Evolutionary conservation across 306 rosid species (phyloP).

Genomic region (Cucurbita ficifolia): DNA sequence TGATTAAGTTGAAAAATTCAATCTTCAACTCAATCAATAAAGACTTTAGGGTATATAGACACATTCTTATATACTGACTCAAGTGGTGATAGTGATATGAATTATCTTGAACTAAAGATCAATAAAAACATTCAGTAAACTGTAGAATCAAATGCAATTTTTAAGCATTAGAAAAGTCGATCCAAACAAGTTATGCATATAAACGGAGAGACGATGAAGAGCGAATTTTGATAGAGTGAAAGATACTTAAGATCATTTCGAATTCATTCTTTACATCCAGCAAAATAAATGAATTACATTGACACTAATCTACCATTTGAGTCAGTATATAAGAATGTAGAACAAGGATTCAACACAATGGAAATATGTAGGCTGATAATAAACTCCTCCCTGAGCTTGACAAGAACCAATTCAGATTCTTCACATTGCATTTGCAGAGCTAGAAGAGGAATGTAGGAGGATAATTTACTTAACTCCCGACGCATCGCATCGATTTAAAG

Average conservation of each 20-base stretch:
- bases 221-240: not conserved
- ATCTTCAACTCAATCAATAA: too few species aligned
- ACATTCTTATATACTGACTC: too few species aligned
- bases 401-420: not conserved
- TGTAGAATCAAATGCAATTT: too few species aligned
- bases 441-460: not conserved
- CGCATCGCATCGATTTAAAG: not conserved
- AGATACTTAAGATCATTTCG: not conserved
- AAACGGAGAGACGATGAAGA: too few species aligned
- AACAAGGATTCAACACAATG: not conserved
- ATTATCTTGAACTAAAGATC: too few species aligned
- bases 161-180: too few species aligned
- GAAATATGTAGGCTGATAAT: not conserved
- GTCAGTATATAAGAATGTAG: not conserved
- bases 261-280: not conserved
- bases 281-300: not conserved
- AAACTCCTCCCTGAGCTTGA: not conserved
- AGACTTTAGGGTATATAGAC: too few species aligned
- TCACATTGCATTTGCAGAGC: not conserved
- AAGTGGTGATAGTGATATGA: too few species aligned
- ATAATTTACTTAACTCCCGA: not conserved
- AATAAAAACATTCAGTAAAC: too few species aligned
- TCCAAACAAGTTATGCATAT: too few species aligned
- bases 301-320: constrained; percentile 1
- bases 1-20: too few species aligned